Percentiles rank a stretch among this genome's conserved stretches.
Conservation (phyloP, 2,329 filamentous ascomycete species). For the Xylaria sp. region DNA sequence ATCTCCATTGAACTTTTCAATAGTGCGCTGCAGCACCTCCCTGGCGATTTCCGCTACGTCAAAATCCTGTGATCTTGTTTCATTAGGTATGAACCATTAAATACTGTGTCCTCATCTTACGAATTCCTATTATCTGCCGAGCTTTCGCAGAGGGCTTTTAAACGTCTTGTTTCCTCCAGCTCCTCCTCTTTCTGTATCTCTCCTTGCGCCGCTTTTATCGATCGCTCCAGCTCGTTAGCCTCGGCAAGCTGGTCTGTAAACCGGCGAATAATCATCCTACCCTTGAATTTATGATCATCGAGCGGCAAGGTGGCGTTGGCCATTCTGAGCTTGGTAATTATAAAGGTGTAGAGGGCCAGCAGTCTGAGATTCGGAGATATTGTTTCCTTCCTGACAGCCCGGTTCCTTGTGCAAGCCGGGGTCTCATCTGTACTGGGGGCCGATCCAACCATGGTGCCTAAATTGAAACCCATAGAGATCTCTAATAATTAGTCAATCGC, state of each 20-base stretch:
- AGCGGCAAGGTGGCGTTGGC: background rate
- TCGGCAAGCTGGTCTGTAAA: constrained; percentile 33
- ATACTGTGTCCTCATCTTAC: background rate
- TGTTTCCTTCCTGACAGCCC: background rate
- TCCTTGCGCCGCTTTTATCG: constrained; percentile 30
- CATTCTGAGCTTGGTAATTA: constrained; percentile 1
- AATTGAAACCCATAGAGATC: background rate
- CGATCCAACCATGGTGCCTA: background rate
- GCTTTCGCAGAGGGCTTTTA: constrained; percentile 26
- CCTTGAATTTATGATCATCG: constrained; percentile 20
- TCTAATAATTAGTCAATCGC: background rate
- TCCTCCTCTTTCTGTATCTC: constrained; percentile 33
- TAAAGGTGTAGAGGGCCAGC: background rate
- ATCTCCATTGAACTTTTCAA: constrained; percentile 30
- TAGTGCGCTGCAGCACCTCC: constrained; percentile 23
- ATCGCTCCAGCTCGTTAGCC: constrained; percentile 31
- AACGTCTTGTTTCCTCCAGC: constrained; percentile 13
- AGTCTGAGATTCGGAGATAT: background rate
- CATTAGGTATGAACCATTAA: background rate
- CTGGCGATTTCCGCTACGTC: constrained; percentile 32
- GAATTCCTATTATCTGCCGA: constrained; percentile 5
- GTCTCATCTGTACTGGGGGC: background rate
- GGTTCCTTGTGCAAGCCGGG: background rate
- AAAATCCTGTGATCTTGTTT: constrained; percentile 28
- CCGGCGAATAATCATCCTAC: constrained; percentile 28